These are phyloP conservation scores for Schizonepeta tenuifolia DNA, from an alignment of 257 asterid species.

Conservation along the genomic window DNA sequence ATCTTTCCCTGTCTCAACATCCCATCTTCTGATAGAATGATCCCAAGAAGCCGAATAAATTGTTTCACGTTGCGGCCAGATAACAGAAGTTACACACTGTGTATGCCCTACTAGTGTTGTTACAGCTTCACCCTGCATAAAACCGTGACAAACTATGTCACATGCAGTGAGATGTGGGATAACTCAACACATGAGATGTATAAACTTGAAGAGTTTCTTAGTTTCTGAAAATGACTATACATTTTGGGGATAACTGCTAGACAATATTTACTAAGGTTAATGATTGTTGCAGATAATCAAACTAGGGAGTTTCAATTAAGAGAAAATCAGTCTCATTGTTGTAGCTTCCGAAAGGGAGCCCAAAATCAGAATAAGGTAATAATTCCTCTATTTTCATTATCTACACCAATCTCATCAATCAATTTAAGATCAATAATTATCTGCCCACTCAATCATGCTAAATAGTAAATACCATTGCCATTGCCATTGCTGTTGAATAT, in stretches of 20 bases:
- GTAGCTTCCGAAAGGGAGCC: background rate
- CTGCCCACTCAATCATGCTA: background rate
- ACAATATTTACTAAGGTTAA: background rate
- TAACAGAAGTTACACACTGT: constrained; percentile 85
- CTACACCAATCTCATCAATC: background rate
- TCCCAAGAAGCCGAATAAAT: constrained; percentile 96
- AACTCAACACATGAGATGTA: constrained; percentile 20
- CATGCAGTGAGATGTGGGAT: constrained; percentile 13
- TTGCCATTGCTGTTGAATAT: background rate
- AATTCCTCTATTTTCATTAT: background rate
- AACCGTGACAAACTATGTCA: constrained; percentile 27
- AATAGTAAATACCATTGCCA: too few relatives aligned
- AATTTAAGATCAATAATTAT: background rate
- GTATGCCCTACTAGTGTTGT: constrained; percentile 90
- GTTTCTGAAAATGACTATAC: background rate
- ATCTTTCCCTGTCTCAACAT: constrained; percentile 86
- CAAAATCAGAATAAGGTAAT: background rate
- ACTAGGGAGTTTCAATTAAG: background rate
- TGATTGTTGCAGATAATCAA: background rate
- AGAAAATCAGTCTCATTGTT: background rate
- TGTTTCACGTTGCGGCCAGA: constrained; percentile 72
- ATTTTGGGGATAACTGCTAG: background rate
- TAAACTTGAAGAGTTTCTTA: background rate
- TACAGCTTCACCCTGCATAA: constrained; percentile 73
- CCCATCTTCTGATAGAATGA: constrained; percentile 95